Evolutionary conservation across 768 basidiomycete genomes (phyloP).

Genomic region (Scleroderma citrinum): DNA sequence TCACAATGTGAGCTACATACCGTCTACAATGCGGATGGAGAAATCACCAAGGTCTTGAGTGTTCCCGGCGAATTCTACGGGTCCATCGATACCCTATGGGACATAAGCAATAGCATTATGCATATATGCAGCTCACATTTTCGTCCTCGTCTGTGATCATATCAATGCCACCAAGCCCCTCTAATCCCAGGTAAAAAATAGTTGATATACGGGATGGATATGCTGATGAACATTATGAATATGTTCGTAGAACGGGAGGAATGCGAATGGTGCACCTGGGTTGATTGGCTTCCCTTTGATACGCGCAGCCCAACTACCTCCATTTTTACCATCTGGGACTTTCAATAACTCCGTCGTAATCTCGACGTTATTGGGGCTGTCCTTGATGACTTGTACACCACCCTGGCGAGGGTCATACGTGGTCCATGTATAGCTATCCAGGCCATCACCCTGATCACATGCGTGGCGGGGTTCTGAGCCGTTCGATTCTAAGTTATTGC

Average conservation of each 20-base stretch:
- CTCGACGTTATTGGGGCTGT: conserved; percentile 77
- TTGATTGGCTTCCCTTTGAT: conserved; percentile 78
- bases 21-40: conserved; percentile 70
- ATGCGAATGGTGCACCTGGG: conserved; percentile 34
- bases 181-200: conserved; percentile 83
- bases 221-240: conserved; percentile 19
- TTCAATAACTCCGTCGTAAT: conserved; percentile 85
- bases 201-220: conserved; percentile 62
- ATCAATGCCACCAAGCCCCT: conserved; percentile 78
- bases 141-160: conserved; percentile 74
- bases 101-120: conserved; percentile 4
- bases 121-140: conserved; percentile 45
- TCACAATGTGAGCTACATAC: conserved; percentile 35
- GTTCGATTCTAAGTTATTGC: not conserved
- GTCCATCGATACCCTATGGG: conserved; percentile 65
- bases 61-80: conserved; percentile 63
- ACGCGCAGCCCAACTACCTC: conserved; percentile 86
- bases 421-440: conserved; percentile 82
- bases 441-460: conserved; percentile 81
- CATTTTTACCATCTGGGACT: conserved; percentile 72
- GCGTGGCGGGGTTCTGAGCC: conserved; percentile 69
- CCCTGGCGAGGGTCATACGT: conserved; percentile 82
- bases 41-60: conserved; percentile 82
- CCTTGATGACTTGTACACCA: conserved; percentile 79
- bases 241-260: conserved; percentile 15